phyloP scores from a whole-genome alignment of 176 grass and related monocot genomes.

The Oryza brachyantha region DNA sequence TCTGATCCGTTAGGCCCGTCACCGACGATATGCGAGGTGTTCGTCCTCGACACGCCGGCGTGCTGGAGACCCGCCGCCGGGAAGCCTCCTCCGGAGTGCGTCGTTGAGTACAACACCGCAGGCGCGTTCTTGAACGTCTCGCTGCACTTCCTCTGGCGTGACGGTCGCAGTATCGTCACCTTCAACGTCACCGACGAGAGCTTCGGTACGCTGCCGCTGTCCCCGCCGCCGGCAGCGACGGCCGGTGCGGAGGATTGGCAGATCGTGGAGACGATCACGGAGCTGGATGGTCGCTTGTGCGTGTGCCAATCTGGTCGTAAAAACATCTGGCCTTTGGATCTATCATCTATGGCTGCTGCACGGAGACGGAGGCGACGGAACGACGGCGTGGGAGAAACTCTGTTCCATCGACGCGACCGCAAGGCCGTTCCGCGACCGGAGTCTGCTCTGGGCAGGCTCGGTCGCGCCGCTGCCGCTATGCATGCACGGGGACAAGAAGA shows the following conservation, averaged over 20 bases:
- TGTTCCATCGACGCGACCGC: not conserved
- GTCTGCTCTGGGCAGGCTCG: not conserved
- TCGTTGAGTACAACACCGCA: not conserved
- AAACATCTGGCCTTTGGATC: not conserved
- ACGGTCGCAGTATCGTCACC: too few species aligned
- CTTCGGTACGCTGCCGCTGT: too few species aligned
- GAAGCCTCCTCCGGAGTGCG: not conserved
- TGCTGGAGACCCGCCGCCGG: not conserved
- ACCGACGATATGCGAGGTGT: not conserved
- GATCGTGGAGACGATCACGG: not conserved
- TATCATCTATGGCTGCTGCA: too few species aligned
- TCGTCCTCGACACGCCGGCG: not conserved
- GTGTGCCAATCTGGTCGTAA: not conserved
- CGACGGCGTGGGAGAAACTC: constrained; percentile 9
- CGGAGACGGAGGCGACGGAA: not conserved
- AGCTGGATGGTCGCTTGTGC: constrained; percentile 31
- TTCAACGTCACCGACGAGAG: not conserved
- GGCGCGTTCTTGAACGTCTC: not conserved
- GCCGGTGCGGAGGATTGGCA: not conserved
- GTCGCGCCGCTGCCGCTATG: constrained; percentile 1
- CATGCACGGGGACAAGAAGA: not conserved
- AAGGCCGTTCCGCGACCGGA: not conserved
- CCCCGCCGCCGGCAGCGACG: too few species aligned
- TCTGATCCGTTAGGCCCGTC: too few species aligned
- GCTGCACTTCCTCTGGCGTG: not conserved